Evolutionary conservation across 129 eudicot genomes (phyloP), one percentile per base, ranked within the genome.

Genomic region (Centella asiatica): DNA sequence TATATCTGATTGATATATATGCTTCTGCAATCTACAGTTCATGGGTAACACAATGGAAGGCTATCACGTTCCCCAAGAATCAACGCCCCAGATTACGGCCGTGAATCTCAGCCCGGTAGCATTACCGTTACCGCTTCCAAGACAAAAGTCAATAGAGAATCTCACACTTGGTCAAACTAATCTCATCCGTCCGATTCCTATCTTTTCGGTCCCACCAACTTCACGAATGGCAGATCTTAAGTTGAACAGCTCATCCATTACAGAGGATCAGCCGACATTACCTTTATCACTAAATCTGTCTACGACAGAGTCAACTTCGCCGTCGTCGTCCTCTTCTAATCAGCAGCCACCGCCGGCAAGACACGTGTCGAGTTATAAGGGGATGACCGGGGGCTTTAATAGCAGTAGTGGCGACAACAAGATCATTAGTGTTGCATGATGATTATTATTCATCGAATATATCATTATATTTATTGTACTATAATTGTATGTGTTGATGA

Each of bases 391-490:
- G 27, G 62, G 82, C 73, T 84, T 88, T 61, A 81, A 36, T 54
- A 78, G 72, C 67, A 74, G 81, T 55, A 78, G 77, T 59, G 95
- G 81, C 53, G 97, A 95, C 39, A 92, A 83, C 76, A 86, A 84
- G 66, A 77, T 90, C 42, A 86, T 90, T 55, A 90, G 95, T 75
- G 97, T 90, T 67, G 93, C 97, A 50, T 89, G 81, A 89, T 62
- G 42, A 14, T 4, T 8, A 44, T 44, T 12, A 46, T 34, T 9
- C 9, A 34, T 3, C 39, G 9, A 4, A 34, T 3, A 46, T 19
- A 46, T 46, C 12, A 18, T 46, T 5, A 19, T 46, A 46, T 3
- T 17, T 6, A 46, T 46, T 2, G 14, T 7, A 3, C n/a, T 6
- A 17, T 18, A 46, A 57, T 57, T 10, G 8, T 9, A 4, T 29